Percentiles rank a stretch among this genome's conserved stretches.
Evolutionary conservation across 345 rosid species (phyloP).

Genomic region (Ceriops zippeliana): DNA sequence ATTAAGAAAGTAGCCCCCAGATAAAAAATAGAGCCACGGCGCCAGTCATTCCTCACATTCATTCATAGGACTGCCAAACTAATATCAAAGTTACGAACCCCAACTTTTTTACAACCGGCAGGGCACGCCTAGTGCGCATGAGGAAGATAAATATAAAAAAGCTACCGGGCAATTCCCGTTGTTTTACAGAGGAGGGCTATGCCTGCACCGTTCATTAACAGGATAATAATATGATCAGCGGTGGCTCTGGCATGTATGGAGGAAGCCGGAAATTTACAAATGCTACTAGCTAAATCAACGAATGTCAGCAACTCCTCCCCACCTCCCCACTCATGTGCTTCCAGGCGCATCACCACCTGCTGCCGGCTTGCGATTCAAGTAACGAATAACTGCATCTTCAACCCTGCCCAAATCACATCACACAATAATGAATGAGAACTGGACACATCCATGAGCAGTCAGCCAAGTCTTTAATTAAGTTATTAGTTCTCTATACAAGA

Average conservation of each 20-base stretch:
- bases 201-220: slow-evolving; percentile 4
- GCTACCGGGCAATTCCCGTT: slow-evolving; percentile 18
- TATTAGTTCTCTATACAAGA: background rate
- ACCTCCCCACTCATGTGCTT: slow-evolving; percentile 43
- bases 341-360: slow-evolving; percentile 84
- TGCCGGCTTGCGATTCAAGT: slow-evolving; percentile 87
- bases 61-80: slow-evolving; percentile 5
- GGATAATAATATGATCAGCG: slow-evolving; percentile 10
- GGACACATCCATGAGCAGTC: too few species aligned
- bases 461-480: too few species aligned
- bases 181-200: slow-evolving; percentile 16
- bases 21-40: too few species aligned
- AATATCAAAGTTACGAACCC: background rate
- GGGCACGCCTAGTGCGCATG: slow-evolving; percentile 8
- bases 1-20: too few species aligned
- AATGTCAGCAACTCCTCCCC: slow-evolving; percentile 6
- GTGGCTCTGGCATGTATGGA: slow-evolving; percentile 12
- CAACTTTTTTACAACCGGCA: slow-evolving; percentile 5
- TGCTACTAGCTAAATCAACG: slow-evolving; percentile 9
- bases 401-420: slow-evolving; percentile 45
- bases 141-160: slow-evolving; percentile 14
- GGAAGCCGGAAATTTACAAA: slow-evolving; percentile 22
- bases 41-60: background rate
- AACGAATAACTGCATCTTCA: slow-evolving; percentile 95
- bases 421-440: too few species aligned